Percentiles rank a stretch among this genome's conserved stretches.
phyloP scores from a whole-genome alignment of 805 yeast species.

The Lipomyces sp. region DNA sequence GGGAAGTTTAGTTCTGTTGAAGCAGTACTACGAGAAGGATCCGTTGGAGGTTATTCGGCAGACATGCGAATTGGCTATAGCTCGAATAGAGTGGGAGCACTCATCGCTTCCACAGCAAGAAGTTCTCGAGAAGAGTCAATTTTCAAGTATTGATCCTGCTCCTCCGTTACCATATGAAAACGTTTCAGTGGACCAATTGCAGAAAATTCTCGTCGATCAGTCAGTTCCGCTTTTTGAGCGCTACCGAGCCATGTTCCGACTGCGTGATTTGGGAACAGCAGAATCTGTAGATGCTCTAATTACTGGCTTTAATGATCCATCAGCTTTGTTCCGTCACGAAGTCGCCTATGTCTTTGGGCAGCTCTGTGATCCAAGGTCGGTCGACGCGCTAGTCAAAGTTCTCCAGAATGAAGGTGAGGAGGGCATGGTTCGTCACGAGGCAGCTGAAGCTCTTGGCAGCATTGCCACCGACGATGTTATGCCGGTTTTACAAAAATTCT shows the following conservation, averaged over 20 bases:
- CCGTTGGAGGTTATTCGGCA: conserved; percentile 88
- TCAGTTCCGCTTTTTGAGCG: conserved; percentile 82
- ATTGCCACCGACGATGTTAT: conserved; percentile 95
- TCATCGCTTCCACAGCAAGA: conserved; percentile 70
- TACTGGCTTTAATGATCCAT: conserved; percentile 83
- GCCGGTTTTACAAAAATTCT: conserved; percentile 79
- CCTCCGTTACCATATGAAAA: conserved; percentile 83
- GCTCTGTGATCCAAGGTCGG: conserved; percentile 88
- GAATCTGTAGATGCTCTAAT: conserved; percentile 94
- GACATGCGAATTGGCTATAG: conserved; percentile 97
- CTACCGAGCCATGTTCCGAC: conserved; percentile 97
- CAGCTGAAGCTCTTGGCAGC: conserved; percentile 97
- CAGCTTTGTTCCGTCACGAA: conserved; percentile 96
- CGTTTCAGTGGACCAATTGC: conserved; percentile 64
- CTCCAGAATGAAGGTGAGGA: conserved; percentile 80
- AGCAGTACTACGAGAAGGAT: conserved; percentile 68
- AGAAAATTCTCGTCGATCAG: conserved; percentile 74
- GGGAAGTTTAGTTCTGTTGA: conserved; percentile 68
- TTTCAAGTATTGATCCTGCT: conserved; percentile 94
- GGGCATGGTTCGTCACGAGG: conserved; percentile 99
- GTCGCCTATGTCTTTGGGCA: conserved; percentile 99
- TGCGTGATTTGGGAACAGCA: conserved; percentile 90
- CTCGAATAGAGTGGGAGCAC: conserved; percentile 90
- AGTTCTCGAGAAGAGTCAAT: conserved; percentile 72
- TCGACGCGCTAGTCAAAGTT: conserved; percentile 83